Base-by-base conservation (phyloP, 208 protist species). In the Wallacemonas sp. region DNA sequence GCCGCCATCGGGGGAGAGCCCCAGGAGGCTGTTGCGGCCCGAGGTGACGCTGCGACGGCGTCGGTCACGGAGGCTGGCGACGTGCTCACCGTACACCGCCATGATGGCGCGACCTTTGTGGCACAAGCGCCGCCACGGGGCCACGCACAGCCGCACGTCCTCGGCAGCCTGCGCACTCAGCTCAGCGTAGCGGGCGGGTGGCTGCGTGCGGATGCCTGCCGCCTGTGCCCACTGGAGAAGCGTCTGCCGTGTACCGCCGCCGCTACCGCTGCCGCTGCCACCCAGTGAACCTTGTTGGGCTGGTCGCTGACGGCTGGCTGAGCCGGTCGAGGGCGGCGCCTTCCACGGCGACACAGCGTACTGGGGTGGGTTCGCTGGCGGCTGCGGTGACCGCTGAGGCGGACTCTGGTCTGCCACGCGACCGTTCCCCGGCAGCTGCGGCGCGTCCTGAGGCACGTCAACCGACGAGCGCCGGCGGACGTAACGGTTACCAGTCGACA, bases 161-260 rank as follows among this genome's bases (percentile, higher is more conserved):
- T 58, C 52, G 16, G 52, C 52, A 3, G 52, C 52, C 52, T 58
- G 52, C 5, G 52, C 52, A 19, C 52, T 58, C n/a, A 58, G 52
- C n/a, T 30, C 34, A 19, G 57, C 57, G 24, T 46, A 63, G 6
- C 19, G 6, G 38, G 39, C 26, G 33, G 57, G 41, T 14, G 57
- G 57, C 11, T 55, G 17, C 6, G 72, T 39, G 21, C 41, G 2
- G 2, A 81, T 38, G 14, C 64, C 71, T 16, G 71, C 71, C 2
- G 56, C 66, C 34, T 57, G 36, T 0, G 76, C 71, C 76, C 70
- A 81, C 24, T 69, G 57, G 3, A 68, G 64, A 0, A 78, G 39
- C 30, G 52, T 58, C 30, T 1, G 52, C 4, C 27, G 48, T 5
- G 67, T 61, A 23, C 17, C 38, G 41, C 65, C 61, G 19, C 17